A percentile compares a stretch with the other conserved stretches of the same genome.
These are phyloP conservation scores for Penicillium daleae DNA, from an alignment of 495 filamentous ascomycete species.

Conservation along the genomic window DNA sequence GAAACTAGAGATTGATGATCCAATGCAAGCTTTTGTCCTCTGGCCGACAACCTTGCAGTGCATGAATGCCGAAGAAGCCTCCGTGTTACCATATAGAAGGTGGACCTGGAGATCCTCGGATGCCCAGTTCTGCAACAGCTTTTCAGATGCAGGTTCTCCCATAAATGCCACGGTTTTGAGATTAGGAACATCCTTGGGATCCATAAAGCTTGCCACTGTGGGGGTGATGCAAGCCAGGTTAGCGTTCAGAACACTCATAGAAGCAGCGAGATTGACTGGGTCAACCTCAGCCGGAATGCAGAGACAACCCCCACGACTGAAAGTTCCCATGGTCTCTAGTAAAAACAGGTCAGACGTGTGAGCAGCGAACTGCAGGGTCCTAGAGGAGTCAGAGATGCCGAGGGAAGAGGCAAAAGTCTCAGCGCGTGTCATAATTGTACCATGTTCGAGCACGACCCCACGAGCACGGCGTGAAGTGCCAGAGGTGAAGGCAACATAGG, in stretches of 20 bases:
- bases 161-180: slow-evolving; percentile 45
- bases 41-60: slow-evolving; percentile 15
- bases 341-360: slow-evolving; percentile 50
- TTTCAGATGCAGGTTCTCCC: slow-evolving; percentile 30
- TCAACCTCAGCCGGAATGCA: slow-evolving; percentile 44
- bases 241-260: slow-evolving; percentile 40
- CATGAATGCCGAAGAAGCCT: slow-evolving; percentile 40
- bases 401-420: slow-evolving; percentile 50
- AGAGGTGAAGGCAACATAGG: slow-evolving; percentile 62
- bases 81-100: slow-evolving; percentile 41
- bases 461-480: slow-evolving; percentile 45
- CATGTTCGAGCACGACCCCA: slow-evolving; percentile 43
- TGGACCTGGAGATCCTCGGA: slow-evolving; percentile 36
- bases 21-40: slow-evolving; percentile 25
- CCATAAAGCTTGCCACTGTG: slow-evolving; percentile 52
- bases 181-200: slow-evolving; percentile 42
- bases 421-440: slow-evolving; percentile 50
- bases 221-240: slow-evolving; percentile 45
- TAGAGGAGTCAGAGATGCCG: slow-evolving; percentile 48
- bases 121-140: slow-evolving; percentile 23
- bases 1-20: slow-evolving; percentile 28
- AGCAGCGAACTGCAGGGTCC: slow-evolving; percentile 62
- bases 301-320: slow-evolving; percentile 50
- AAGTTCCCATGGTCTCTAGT: slow-evolving; percentile 43
- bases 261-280: slow-evolving; percentile 28